Percentiles rank a stretch among this genome's conserved stretches.
These are phyloP conservation scores for Crithidia sp. DNA, from an alignment of 208 protist genomes.

Conservation along the genomic window DNA sequence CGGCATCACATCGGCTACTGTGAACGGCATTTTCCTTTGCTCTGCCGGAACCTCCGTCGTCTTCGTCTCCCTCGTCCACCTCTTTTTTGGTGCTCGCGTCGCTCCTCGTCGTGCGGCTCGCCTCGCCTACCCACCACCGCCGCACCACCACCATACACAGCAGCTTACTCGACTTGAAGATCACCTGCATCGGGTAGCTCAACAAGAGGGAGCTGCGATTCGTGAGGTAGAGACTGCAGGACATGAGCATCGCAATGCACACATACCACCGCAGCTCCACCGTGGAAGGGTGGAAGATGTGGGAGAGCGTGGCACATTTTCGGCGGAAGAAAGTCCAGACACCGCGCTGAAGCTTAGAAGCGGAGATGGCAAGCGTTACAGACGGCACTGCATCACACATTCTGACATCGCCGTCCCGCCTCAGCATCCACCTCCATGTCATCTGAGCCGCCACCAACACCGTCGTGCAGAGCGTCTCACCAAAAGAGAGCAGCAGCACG, in stretches of 20 bases:
- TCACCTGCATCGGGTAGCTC: conserved; percentile 59
- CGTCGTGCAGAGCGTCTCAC: conserved; percentile 38
- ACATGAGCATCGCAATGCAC: conserved; percentile 48
- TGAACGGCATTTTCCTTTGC: no score
- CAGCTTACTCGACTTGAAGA: conserved; percentile 75
- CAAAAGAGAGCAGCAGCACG: conserved; percentile 45
- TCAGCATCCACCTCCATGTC: no score
- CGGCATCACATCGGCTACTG: no score
- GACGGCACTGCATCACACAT: no score
- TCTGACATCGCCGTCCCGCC: no score
- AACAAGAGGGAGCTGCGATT: conserved; percentile 53
- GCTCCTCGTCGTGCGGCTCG: not conserved
- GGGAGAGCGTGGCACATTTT: not conserved
- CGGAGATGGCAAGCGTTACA: no score
- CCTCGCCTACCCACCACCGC: conserved; percentile 13
- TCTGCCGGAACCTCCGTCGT: not conserved
- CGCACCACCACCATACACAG: conserved; percentile 53
- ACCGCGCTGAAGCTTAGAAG: no score
- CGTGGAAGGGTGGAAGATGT: conserved; percentile 24
- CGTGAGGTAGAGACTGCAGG: conserved; percentile 50
- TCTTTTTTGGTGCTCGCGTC: not conserved
- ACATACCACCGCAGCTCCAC: conserved; percentile 51
- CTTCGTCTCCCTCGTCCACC: not conserved
- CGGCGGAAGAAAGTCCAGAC: no score
- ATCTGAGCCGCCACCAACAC: conserved; percentile 34